phyloP scores from a whole-genome alignment of 257 asterid genomes.

The Euphrasia confusa region DNA sequence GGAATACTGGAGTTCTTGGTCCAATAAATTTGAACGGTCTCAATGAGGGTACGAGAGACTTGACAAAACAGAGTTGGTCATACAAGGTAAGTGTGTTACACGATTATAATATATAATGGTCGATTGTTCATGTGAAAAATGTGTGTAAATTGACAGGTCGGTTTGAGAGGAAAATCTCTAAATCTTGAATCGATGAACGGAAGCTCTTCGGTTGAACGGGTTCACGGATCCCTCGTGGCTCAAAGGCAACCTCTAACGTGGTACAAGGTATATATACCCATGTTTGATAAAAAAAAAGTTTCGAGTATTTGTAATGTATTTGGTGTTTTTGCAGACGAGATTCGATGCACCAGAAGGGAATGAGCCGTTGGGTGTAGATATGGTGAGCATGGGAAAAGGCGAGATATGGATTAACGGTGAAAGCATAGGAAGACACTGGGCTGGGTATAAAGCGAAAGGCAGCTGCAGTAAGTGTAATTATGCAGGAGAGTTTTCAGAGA shows the following conservation, averaged over 20 bases:
- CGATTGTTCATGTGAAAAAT: too few species aligned
- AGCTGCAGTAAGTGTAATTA: conserved; percentile 58
- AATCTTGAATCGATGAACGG: conserved; percentile 48
- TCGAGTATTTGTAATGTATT: too few species aligned
- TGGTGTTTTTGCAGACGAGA: conserved; percentile 35
- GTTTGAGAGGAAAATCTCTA: conserved; percentile 68
- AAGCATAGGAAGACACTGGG: conserved; percentile 91
- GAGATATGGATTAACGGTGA: conserved; percentile 87
- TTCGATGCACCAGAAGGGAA: conserved; percentile 73
- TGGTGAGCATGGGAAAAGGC: conserved; percentile 93
- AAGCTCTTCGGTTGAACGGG: conserved; percentile 78
- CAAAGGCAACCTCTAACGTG: conserved; percentile 83
- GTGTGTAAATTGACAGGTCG: conserved; percentile 38
- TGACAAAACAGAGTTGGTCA: conserved; percentile 58
- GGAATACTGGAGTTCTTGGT: conserved; percentile 86
- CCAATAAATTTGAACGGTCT: conserved; percentile 74
- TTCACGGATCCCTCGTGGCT: conserved; percentile 50
- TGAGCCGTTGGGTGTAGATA: conserved; percentile 75
- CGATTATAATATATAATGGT: neutral
- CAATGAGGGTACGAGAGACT: conserved; percentile 69
- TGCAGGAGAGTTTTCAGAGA: conserved; percentile 51
- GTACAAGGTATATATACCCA: conserved; percentile 63
- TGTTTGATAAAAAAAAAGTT: neutral
- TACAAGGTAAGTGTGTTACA: conserved; percentile 43
- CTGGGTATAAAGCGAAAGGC: conserved; percentile 70